Percentiles rank a stretch among this genome's conserved stretches.
phyloP scores from a whole-genome alignment of 441 rosid species.

The Mallotus repandus region DNA sequence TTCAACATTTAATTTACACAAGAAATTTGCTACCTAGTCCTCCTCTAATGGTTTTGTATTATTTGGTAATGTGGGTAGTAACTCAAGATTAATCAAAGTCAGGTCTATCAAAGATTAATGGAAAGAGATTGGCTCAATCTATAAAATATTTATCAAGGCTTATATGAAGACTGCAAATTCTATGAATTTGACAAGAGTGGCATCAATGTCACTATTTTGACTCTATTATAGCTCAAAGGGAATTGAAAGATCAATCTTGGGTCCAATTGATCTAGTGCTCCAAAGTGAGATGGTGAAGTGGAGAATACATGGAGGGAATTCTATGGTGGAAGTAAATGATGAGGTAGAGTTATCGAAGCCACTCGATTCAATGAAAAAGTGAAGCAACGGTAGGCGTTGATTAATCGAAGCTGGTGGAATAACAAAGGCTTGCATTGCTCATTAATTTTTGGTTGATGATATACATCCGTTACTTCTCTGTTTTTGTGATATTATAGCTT shows the following conservation, averaged over 20 bases:
- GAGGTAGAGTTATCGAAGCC: too few relatives aligned
- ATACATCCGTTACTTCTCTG: neutral
- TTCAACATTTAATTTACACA: neutral
- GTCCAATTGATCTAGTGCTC: slow-evolving; percentile 53
- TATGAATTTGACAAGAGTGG: slow-evolving; percentile 40
- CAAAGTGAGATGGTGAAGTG: slow-evolving; percentile 89
- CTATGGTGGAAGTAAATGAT: slow-evolving; percentile 50
- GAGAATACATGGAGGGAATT: slow-evolving; percentile 58
- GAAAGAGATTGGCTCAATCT: slow-evolving; percentile 50
- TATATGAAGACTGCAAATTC: slow-evolving; percentile 39
- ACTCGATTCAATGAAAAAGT: too few relatives aligned
- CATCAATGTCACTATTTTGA: slow-evolving; percentile 51
- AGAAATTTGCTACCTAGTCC: slow-evolving; percentile 18
- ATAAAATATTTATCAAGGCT: slow-evolving; percentile 37
- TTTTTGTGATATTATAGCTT: slow-evolving; percentile 32
- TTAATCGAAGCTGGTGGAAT: too few relatives aligned
- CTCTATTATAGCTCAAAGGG: slow-evolving; percentile 40
- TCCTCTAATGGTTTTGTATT: slow-evolving; percentile 19
- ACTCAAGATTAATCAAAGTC: slow-evolving; percentile 18
- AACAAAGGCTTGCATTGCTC: too few relatives aligned
- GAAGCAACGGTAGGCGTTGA: too few relatives aligned
- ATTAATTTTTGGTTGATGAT: neutral
- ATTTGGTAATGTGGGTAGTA: slow-evolving; percentile 8
- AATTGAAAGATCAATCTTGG: neutral
- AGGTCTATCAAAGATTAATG: slow-evolving; percentile 56